Base-by-base conservation (phyloP, 352 stramenopile species). In the Globisporangium abappressorium region DNA sequence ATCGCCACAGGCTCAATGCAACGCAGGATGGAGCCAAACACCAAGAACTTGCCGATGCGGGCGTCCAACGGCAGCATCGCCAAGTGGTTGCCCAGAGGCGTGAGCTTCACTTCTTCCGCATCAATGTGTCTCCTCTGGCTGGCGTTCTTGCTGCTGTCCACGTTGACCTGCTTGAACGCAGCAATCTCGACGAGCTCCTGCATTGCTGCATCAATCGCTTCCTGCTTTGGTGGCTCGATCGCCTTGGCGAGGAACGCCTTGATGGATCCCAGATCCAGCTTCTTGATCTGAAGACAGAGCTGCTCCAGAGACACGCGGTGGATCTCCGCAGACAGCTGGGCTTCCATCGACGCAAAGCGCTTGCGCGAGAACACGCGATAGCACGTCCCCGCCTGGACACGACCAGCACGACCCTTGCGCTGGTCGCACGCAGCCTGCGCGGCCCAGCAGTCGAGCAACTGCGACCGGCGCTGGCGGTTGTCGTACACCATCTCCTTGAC, bases 401-500 rank as follows among this genome's bases (percentile, higher is more conserved):
- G 88, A 51, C 89, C 89, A 22, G 88, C 89, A 62, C 89, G 89
- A 49, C 87, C 89, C 57, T 92, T 91, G 28, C 89, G 84, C 70
- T 97, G 89, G 61, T 95, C 85, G 9, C 85, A 93, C 4, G 87
- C 84, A 20, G 89, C 88, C 62, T 87, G 85, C 26, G 89, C 86
- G 0, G 89, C 79, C 89, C 88, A 97, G 64, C 80, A 89, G 54
- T 95, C 88, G 9, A 93, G 62, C n/a, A 97, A 55, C 64, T 91
- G 82, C 8, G 88, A 96, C 15, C 85, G 84, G 2, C 82, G 75
- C 62, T 84, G 77, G 47, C 75, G 78, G 33, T 77, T 79, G 64
- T 95, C 87, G 67, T 94, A 96, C n/a, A 90, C 79, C 87, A 96
- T 95, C 70, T 95, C 85, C 65, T 95, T 97, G 24, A 94, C 86